Evolutionary conservation across 768 basidiomycete species (phyloP), one percentile per base, ranked within the genome.

Genomic region (Omphalotus guepiniiformis): DNA sequence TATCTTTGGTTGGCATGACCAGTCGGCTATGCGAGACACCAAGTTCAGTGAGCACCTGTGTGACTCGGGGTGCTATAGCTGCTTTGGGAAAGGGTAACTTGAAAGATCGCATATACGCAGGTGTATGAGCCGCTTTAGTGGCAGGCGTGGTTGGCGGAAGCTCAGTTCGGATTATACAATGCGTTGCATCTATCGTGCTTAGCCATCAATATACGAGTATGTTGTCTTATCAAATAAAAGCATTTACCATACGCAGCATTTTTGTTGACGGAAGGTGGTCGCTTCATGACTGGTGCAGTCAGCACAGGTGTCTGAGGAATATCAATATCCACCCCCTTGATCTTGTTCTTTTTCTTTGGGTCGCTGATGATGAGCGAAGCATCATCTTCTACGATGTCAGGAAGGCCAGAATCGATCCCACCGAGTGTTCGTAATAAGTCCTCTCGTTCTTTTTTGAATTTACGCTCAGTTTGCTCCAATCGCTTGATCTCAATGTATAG

Each of bases 1-100:
- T 96, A 21, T 83, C 82, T 30, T 82, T 76, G 2, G 96, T 97
- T 15, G 96, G 96, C 93, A 98, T 97, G 51, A 95, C 88, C 41
- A 99, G 76, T 9, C 87, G 81, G 13, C 76, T 76, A 47, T 82
- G 73, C 13, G 76, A 75, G 9, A 96, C 69, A 12, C 85, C 84
- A 9, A 94, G 73, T 65, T 97, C 93, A 6, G 74, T 62, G 13
- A 97, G 75, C 12, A 85, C 76, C 49, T 85, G 82, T 7, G 82
- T 73, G 55, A 97, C 80, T 59, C 93, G 91, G 13, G 82, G 80
- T 2, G 82, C 78, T 19, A 85, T 73, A 30, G 82, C 75, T 3
- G 83, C 71, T 62, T 93, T 95, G 13, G 91, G 88, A 27, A 73
- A 64, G 1, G 92, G 85, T 22, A 96, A 72, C 62, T 91, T 94